Evolutionary conservation across 192 early-diverging fungal species (phyloP), one percentile per base, ranked within the genome.

Genomic region (Globomyces pollinis-pini): DNA sequence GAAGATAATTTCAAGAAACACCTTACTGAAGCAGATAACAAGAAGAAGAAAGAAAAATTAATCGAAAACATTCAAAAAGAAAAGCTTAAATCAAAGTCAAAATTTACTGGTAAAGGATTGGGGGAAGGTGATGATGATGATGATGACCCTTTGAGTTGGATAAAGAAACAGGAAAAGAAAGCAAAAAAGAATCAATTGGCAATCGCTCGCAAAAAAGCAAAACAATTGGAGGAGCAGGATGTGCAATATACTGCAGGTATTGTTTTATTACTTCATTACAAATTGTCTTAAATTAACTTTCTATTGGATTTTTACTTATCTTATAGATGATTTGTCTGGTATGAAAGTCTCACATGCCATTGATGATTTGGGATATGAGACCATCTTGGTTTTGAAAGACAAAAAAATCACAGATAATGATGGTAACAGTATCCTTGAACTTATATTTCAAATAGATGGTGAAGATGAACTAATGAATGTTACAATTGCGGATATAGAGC

Each of bases 351-450:
- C 70, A 0, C 91, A 95, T 63, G 73, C 69, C 35, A 34, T 91
- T 41, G 57, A 73, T 1, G 86, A 88, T 23, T 80, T 94, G 51
- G 68, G 63, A 3, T 79, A 81, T 1, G 94, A 95, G 45, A 77
- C 79, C 0, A 87, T 98, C 36, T 74, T 98, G 56, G 91, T 92
- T 1, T 67, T 98, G 15, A 89, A 90, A 63, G 95, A 98, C 64
- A 69, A 74, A 12, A 76, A 70, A 0, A 88, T 98, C 87, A 38
- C 78, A 75, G 60, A 61, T n/a, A n/a, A n/a, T n/a, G n/a, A n/a
- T n/a, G n/a, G n/a, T n/a, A 74, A 75, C 58, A 53, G 74, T 65
- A 57, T 30, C 3, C 49, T 56, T 1, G 21, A 41, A 0, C 16
- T 75, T 7, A n/a, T n/a, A n/a, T n/a, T n/a, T n/a, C n/a, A n/a